Evolutionary conservation across 2,329 filamentous ascomycete species (phyloP).

Genomic region (Dactylellina parvicollis): DNA sequence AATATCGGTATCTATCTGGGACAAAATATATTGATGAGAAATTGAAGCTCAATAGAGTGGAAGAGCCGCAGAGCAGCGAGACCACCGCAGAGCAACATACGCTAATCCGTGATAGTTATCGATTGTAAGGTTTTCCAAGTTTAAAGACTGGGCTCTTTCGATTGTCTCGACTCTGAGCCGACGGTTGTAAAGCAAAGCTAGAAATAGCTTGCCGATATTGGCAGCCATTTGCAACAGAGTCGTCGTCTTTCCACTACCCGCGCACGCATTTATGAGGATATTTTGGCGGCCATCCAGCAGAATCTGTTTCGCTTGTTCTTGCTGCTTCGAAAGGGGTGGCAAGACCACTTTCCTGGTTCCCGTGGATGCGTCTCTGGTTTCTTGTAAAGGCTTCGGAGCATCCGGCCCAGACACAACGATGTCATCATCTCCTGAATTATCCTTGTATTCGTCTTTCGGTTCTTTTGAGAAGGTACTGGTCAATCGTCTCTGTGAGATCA

Average conservation of each 20-base stretch:
- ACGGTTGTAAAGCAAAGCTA: conserved; percentile 54
- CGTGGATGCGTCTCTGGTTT: conserved; percentile 34
- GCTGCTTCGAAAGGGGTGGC: conserved; percentile 40
- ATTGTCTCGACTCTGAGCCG: conserved; percentile 51
- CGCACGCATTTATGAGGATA: conserved; percentile 54
- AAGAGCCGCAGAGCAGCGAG: too few relatives aligned
- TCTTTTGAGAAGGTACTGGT: not conserved
- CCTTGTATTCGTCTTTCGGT: not conserved
- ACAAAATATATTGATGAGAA: too few relatives aligned
- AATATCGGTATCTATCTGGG: conserved; percentile 33
- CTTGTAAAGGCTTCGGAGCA: conserved; percentile 39
- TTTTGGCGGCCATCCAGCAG: conserved; percentile 47
- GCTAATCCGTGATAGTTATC: conserved; percentile 54
- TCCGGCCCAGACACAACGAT: conserved; percentile 22
- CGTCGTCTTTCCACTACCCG: conserved; percentile 56
- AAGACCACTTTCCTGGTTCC: conserved; percentile 29
- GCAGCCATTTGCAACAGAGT: conserved; percentile 51
- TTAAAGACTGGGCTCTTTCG: conserved; percentile 29
- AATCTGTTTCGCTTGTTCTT: conserved; percentile 42
- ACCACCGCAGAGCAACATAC: conserved; percentile 7
- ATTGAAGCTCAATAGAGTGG: too few relatives aligned
- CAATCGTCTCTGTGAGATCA: not conserved
- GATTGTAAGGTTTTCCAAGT: conserved; percentile 47
- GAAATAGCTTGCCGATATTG: conserved; percentile 32
- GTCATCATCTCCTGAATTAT: conserved; percentile 17